These are phyloP conservation scores for Entonaema liquescens DNA, from an alignment of 495 filamentous ascomycete species.

Conservation along the genomic window DNA sequence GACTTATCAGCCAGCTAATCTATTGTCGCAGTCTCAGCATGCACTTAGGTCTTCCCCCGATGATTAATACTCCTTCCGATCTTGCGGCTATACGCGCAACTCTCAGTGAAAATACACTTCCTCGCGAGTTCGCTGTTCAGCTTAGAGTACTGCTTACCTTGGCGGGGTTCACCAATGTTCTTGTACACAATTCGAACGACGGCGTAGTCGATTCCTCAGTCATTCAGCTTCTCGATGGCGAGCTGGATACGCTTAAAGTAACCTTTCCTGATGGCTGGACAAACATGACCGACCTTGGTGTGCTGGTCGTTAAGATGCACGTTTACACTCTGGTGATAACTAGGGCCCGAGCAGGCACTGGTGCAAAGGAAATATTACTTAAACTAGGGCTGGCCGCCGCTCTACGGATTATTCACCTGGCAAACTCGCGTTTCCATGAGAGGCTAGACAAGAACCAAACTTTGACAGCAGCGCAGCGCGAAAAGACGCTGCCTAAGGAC, in stretches of 20 bases:
- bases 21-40: constrained; percentile 42
- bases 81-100: constrained; percentile 32
- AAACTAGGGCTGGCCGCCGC: constrained; percentile 35
- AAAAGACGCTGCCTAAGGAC: constrained; percentile 36
- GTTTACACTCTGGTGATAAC: constrained; percentile 41
- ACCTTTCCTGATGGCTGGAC: constrained; percentile 40
- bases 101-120: constrained; percentile 34
- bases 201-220: constrained; percentile 44
- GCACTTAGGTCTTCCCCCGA: constrained; percentile 44
- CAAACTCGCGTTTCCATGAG: constrained; percentile 33
- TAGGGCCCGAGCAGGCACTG: constrained; percentile 20
- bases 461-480: constrained; percentile 15
- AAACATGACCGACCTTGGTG: constrained; percentile 32
- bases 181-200: constrained; percentile 42
- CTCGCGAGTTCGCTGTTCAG: constrained; percentile 38
- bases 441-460: constrained; percentile 6
- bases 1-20: background rate
- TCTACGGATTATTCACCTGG: constrained; percentile 37
- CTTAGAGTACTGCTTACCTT: constrained; percentile 37
- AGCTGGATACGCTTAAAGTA: constrained; percentile 41
- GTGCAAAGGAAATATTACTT: constrained; percentile 39
- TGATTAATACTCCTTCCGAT: constrained; percentile 45
- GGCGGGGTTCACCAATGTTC: constrained; percentile 39
- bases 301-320: constrained; percentile 40
- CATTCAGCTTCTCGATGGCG: constrained; percentile 46